These are phyloP conservation scores for Colletotrichum siamense DNA, from an alignment of 2,329 filamentous ascomycete species.

Conservation along the genomic window DNA sequence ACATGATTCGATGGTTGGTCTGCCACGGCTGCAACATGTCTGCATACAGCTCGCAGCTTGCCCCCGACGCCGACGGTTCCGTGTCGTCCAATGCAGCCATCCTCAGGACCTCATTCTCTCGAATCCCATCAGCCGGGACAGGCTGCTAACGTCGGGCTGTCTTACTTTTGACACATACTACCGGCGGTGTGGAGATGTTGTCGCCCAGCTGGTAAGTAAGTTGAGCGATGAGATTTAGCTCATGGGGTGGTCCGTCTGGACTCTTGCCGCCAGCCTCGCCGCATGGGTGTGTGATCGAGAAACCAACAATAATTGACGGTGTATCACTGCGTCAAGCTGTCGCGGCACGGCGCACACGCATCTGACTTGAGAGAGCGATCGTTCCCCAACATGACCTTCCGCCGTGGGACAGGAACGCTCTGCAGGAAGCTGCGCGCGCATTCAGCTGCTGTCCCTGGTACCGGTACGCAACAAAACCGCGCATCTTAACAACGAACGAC, in stretches of 20 bases:
- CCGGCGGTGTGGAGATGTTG: background rate
- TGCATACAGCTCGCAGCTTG: constrained; percentile 7
- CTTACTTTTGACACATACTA: background rate
- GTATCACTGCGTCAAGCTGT: background rate
- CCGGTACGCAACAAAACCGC: background rate
- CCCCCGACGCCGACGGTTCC: constrained; percentile 7
- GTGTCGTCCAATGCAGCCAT: background rate
- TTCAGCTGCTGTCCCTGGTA: background rate
- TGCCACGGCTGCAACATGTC: constrained; percentile 12
- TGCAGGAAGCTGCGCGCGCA: background rate
- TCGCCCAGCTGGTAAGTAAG: background rate
- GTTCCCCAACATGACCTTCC: background rate
- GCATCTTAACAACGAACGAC: background rate
- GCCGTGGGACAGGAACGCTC: background rate
- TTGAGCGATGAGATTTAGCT: background rate
- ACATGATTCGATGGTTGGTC: constrained; percentile 10
- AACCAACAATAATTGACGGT: background rate
- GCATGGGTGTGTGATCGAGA: background rate
- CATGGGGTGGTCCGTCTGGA: background rate
- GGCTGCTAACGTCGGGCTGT: background rate
- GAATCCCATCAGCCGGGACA: background rate
- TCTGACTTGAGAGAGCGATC: background rate
- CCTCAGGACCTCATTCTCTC: background rate
- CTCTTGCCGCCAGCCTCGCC: background rate
- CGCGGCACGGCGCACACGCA: background rate